A percentile compares a stretch with the other conserved stretches of the same genome.
Evolutionary conservation across 345 rosid genomes (phyloP).

Genomic region (Litchi chinensis): DNA sequence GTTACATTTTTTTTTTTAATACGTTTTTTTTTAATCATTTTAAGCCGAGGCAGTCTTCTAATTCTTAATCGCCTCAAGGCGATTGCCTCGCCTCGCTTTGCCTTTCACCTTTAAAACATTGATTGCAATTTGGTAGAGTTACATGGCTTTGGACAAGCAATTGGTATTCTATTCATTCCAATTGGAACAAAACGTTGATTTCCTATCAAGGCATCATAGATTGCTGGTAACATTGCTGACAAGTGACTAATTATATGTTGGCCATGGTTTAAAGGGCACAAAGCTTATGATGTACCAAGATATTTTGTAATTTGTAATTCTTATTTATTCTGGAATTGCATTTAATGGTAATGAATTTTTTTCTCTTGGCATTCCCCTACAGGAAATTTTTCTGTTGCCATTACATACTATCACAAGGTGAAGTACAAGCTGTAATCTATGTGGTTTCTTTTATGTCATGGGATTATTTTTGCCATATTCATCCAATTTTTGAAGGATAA

Average conservation of each 20-base stretch:
- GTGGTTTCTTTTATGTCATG: background rate
- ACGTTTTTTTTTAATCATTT: no score
- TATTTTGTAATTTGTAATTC: background rate
- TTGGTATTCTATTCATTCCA: background rate
- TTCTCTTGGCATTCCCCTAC: constrained; percentile 26
- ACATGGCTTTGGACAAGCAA: background rate
- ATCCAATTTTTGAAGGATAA: background rate
- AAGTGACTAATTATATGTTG: background rate
- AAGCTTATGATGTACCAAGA: background rate
- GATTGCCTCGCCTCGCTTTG: no score
- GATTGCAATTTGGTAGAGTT: background rate
- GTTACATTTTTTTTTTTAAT: no score
- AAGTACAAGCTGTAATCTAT: background rate
- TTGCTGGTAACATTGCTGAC: background rate
- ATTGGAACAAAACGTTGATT: background rate
- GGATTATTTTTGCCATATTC: background rate
- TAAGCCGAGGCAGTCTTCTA: no score
- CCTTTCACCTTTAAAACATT: no score
- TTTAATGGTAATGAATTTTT: background rate
- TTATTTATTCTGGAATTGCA: background rate
- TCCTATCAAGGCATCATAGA: background rate
- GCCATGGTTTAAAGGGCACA: background rate
- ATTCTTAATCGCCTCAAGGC: no score
- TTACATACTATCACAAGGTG: constrained; percentile 87
- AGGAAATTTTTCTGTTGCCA: constrained; percentile 87